Evolutionary conservation across 306 rosid species (phyloP), one percentile per base, ranked within the genome.

Genomic region (Canavalia gladiata): DNA sequence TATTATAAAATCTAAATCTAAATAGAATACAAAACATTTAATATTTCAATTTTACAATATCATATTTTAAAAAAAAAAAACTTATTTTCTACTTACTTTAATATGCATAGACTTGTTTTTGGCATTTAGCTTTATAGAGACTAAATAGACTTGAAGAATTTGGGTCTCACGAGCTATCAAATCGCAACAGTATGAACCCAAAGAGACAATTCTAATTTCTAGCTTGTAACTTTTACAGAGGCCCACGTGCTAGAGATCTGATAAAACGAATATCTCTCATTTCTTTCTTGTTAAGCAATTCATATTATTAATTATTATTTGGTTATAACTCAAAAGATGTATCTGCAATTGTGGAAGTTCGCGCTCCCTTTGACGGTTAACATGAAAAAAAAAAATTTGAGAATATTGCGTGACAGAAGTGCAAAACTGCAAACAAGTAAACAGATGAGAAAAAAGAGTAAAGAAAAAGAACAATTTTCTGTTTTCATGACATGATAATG

Each of bases 231-330:
- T 39, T 78, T 54, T 13, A 12, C 50, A 68, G 31, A 68, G 68
- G 25, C 2, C 70, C 70, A 47, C 30, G 68, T 73, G 74, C 47
- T 7, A 4, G 12, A 50, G 73, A 72, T 62, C 35, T 72, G 39
- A 42, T 33, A 2, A 39, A 7, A 72, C 52, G 0, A 68, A 69
- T 46, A 57, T 3, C 31, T 18, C 66, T 12, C 6, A 37, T 65
- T 52, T 68, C 83, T 80, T 80, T 37, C 25, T 59, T 33, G 5
- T 8, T 28, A 80, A 80, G 78, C 45, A 80, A 80, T 28, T 42
- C 77, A 66, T 52, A 10, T 33, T 13, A 29, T 49, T 62, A 8
- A 2, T 69, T 28, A 71, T 39, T 52, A 3, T 11, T 65, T 8
- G 25, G 10, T 43, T 56, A 18, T 18, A 70, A 30, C 63, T 28